Evolutionary conservation across 306 rosid genomes (phyloP).

Genomic region (Coriaria nepalensis): DNA sequence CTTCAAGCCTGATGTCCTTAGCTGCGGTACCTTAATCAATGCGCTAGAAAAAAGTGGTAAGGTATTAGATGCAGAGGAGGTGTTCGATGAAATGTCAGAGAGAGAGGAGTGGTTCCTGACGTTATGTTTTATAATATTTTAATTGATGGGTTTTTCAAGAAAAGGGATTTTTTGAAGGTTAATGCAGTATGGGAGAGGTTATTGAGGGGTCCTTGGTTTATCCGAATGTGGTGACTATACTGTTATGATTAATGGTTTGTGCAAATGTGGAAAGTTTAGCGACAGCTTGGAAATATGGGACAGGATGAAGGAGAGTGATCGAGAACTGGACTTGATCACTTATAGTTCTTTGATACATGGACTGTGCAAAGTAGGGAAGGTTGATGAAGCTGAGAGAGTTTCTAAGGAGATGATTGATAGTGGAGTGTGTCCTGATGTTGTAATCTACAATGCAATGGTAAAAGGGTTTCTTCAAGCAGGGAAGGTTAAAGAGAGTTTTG

Average conservation of each 20-base stretch:
- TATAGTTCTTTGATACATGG: constrained; percentile 71
- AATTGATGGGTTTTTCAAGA: constrained; percentile 62
- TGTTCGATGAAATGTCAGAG: constrained; percentile 81
- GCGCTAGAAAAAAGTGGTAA: constrained; percentile 38
- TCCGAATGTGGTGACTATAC: constrained; percentile 66
- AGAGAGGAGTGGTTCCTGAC: constrained; percentile 54
- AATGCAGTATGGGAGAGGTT: constrained; percentile 66
- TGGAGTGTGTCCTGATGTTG: constrained; percentile 48
- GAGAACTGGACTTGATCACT: constrained; percentile 36
- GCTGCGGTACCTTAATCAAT: constrained; percentile 53
- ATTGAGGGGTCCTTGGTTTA: constrained; percentile 32
- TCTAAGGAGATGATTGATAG: constrained; percentile 48
- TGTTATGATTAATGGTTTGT: constrained; percentile 78
- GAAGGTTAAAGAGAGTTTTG: constrained; percentile 33
- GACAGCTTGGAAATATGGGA: constrained; percentile 70
- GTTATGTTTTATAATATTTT: constrained; percentile 72
- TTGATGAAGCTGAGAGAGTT: constrained; percentile 48
- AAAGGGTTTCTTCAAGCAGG: constrained; percentile 43
- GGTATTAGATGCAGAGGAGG: constrained; percentile 38
- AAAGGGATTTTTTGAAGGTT: constrained; percentile 40
- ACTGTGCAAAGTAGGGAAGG: constrained; percentile 48
- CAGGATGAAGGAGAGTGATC: constrained; percentile 59
- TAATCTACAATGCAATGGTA: constrained; percentile 56
- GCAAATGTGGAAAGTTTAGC: constrained; percentile 55
- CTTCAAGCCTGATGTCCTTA: constrained; percentile 45